phyloP scores from a whole-genome alignment of 2,329 filamentous ascomycete genomes.

The Westerdykella ornata region DNA sequence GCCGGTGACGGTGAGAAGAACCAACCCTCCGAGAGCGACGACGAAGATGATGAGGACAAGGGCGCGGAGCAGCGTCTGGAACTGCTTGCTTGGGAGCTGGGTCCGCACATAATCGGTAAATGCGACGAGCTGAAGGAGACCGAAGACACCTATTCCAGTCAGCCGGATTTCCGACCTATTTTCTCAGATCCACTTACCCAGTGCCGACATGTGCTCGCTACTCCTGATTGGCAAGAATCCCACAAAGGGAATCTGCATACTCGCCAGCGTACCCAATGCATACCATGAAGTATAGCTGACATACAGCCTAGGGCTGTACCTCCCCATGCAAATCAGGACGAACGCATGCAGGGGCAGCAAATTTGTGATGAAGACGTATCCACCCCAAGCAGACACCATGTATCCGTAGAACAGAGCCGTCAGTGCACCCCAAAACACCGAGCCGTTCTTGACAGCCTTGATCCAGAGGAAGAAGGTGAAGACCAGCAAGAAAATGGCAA shows the following conservation, averaged over 20 bases:
- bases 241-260: conserved; percentile 99
- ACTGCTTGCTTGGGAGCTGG: conserved; percentile 87
- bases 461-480: conserved; percentile 99
- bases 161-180: conserved; percentile 16
- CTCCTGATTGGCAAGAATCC: conserved; percentile 94
- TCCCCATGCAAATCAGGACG: conserved; percentile 90
- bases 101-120: conserved; percentile 86
- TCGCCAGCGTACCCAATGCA: conserved; percentile 86
- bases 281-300: conserved; percentile 99
- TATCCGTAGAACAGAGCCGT: conserved; percentile 97
- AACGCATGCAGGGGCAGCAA: conserved; percentile 90
- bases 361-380: conserved; percentile 99
- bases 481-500: conserved; percentile 96
- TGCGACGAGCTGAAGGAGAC: conserved; percentile 84
- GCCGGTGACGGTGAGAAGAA: conserved; percentile 74
- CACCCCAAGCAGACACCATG: conserved; percentile 99
- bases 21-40: conserved; percentile 67
- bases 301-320: conserved; percentile 89
- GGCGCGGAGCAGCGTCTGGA: conserved; percentile 78
- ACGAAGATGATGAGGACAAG: conserved; percentile 69
- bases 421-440: conserved; percentile 91
- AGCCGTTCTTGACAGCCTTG: conserved; percentile 93
- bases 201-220: conserved; percentile 95
- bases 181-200: conserved; percentile 54
- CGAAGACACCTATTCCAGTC: conserved; percentile 68